Conservation (phyloP, 257 asterid species). For the Oldenlandia corymbosa region DNA sequence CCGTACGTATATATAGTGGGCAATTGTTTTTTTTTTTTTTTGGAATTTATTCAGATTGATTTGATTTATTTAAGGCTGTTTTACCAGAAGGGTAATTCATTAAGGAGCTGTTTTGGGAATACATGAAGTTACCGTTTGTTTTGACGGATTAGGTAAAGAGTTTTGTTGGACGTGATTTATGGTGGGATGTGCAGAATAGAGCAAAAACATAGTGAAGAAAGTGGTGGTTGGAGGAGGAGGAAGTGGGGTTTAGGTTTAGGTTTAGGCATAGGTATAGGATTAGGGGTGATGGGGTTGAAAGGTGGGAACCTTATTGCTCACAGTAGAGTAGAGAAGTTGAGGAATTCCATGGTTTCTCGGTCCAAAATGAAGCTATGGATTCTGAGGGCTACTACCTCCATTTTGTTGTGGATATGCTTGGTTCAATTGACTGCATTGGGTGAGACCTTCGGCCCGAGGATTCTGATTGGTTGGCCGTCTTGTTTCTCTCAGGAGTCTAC, state of each 20-base stretch:
- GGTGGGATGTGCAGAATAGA: constrained; percentile 57
- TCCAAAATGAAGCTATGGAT: constrained; percentile 92
- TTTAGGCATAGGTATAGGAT: constrained; percentile 15
- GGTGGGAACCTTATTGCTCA: constrained; percentile 39
- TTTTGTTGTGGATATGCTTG: constrained; percentile 84
- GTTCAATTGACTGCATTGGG: constrained; percentile 88
- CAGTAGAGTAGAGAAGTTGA: constrained; percentile 65
- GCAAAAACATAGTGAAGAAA: constrained; percentile 33
- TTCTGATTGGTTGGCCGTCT: constrained; percentile 89
- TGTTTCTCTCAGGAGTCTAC: constrained; percentile 72
- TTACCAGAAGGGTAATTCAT: constrained; percentile 14
- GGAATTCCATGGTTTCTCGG: constrained; percentile 61
- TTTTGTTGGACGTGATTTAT: constrained; percentile 17
- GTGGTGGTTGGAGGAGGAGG: constrained; percentile 29
- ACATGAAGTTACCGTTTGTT: not conserved
- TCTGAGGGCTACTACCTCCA: constrained; percentile 70
- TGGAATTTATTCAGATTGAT: constrained; percentile 6
- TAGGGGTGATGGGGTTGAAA: constrained; percentile 54
- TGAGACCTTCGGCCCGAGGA: constrained; percentile 83
- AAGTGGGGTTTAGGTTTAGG: no score
- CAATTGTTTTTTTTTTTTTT: no score
- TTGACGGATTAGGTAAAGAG: not conserved
- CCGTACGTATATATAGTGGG: no score
- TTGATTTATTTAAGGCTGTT: not conserved
- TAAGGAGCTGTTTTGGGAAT: not conserved